Evolutionary conservation across 108 stramenopile genomes (phyloP).

Genomic region (Poteriospumella lacustris): DNA sequence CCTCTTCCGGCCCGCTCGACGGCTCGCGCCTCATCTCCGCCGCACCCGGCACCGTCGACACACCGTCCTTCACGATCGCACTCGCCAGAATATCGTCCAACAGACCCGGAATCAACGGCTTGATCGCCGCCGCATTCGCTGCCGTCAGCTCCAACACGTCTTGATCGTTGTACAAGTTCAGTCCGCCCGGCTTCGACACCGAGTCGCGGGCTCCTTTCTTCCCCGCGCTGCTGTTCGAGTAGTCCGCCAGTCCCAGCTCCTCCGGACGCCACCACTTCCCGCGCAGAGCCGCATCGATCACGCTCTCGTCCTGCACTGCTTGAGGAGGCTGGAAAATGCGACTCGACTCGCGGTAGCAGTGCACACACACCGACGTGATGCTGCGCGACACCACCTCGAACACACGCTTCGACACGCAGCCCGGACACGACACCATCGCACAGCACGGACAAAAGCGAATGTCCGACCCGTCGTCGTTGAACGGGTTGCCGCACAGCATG

Average conservation of each 20-base stretch:
- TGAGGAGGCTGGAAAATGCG: conserved; percentile 31
- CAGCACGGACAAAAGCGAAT: conserved; percentile 30
- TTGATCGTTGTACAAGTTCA: not conserved
- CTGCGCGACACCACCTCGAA: conserved; percentile 29
- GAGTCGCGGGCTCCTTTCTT: not conserved
- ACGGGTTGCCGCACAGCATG: conserved; percentile 12
- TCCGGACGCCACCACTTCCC: conserved; percentile 30
- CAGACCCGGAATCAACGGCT: no score
- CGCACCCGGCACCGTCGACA: not conserved
- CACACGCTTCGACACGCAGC: conserved; percentile 30
- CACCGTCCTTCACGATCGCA: not conserved
- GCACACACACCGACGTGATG: conserved; percentile 28
- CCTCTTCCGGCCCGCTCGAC: not conserved
- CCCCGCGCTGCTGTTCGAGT: not conserved
- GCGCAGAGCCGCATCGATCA: not conserved
- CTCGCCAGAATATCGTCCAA: not conserved
- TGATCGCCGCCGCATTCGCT: no score
- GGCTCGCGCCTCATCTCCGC: not conserved
- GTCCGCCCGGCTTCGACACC: not conserved
- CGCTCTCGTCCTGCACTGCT: not conserved
- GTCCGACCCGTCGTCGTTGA: not conserved
- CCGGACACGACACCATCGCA: conserved; percentile 32
- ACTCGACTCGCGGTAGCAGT: conserved; percentile 35
- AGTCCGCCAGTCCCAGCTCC: conserved; percentile 25
- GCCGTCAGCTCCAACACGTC: no score